Conservation (phyloP, 106 monocot species). For the Ottelia alismoides region DNA sequence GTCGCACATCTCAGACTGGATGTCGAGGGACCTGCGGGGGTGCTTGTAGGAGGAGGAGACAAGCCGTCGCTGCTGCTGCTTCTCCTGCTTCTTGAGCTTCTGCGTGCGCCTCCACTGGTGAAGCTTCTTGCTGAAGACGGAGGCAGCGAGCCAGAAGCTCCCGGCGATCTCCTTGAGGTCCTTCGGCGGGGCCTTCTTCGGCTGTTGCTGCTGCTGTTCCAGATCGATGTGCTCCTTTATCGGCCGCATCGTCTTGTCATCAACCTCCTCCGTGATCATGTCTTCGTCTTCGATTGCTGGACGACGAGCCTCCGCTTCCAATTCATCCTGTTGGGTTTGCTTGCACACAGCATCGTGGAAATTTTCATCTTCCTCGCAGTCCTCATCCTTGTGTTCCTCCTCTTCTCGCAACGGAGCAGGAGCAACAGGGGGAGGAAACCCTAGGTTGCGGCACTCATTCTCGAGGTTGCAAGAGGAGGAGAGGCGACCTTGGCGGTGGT, state of each 20-base stretch:
- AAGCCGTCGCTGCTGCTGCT: background rate
- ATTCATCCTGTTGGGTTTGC: background rate
- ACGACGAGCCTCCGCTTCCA: too few relatives aligned
- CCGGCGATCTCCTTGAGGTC: slow-evolving; percentile 11
- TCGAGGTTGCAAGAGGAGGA: too few relatives aligned
- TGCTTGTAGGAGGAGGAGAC: too few relatives aligned
- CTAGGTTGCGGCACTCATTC: too few relatives aligned
- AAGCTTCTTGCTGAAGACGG: slow-evolving; percentile 14
- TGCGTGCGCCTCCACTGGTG: slow-evolving; percentile 14
- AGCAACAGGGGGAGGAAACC: background rate
- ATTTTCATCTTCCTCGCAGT: background rate
- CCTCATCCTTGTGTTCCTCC: background rate
- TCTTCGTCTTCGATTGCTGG: slow-evolving; percentile 1
- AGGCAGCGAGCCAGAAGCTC: slow-evolving; percentile 7
- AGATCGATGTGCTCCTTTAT: slow-evolving; percentile 18
- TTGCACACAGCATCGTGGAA: slow-evolving; percentile 1
- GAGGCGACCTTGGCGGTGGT: too few relatives aligned
- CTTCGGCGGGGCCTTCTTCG: slow-evolving; percentile 5
- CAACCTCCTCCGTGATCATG: background rate
- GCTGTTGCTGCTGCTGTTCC: background rate
- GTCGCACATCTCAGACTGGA: too few relatives aligned
- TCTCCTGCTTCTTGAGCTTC: slow-evolving; percentile 3
- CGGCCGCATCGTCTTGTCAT: background rate
- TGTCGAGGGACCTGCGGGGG: too few relatives aligned
- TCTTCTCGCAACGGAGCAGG: background rate